phyloP scores from a whole-genome alignment of 148 eudicot genomes.

The Diospyros kaki region DNA sequence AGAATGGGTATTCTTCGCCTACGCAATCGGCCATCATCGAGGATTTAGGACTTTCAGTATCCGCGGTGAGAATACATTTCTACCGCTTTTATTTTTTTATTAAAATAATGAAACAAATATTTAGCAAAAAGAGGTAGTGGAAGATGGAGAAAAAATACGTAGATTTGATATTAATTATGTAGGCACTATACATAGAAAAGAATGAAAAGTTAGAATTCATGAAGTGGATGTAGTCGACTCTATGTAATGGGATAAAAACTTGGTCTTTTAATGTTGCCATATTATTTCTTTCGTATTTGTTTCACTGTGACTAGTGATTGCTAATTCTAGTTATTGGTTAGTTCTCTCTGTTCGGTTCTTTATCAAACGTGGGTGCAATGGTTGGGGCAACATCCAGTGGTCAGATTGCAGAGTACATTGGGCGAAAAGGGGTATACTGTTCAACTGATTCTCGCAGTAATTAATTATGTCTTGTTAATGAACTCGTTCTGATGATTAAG shows the following conservation, averaged over 20 bases:
- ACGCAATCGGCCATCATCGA: constrained; percentile 71
- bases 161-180: too few species aligned
- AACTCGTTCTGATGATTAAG: background rate
- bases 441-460: background rate
- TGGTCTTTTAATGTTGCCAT: too few species aligned
- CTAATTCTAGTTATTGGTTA: constrained; percentile 21
- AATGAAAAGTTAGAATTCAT: too few species aligned
- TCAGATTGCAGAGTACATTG: constrained; percentile 94
- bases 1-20: constrained; percentile 89
- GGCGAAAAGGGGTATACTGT: constrained; percentile 77
- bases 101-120: too few species aligned
- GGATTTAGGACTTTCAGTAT: constrained; percentile 68
- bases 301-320: constrained; percentile 10
- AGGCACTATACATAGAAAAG: too few species aligned
- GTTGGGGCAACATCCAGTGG: constrained; percentile 98
- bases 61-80: constrained; percentile 52
- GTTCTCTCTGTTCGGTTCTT: constrained; percentile 88
- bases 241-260: too few species aligned
- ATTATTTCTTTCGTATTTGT: background rate
- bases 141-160: too few species aligned
- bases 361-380: constrained; percentile 98
- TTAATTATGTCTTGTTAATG: background rate
- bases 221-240: too few species aligned
- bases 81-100: constrained; percentile 10
- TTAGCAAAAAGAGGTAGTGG: too few species aligned